Evolutionary conservation across 805 yeast species (phyloP).

Genomic region (Blastobotrys robertii): DNA sequence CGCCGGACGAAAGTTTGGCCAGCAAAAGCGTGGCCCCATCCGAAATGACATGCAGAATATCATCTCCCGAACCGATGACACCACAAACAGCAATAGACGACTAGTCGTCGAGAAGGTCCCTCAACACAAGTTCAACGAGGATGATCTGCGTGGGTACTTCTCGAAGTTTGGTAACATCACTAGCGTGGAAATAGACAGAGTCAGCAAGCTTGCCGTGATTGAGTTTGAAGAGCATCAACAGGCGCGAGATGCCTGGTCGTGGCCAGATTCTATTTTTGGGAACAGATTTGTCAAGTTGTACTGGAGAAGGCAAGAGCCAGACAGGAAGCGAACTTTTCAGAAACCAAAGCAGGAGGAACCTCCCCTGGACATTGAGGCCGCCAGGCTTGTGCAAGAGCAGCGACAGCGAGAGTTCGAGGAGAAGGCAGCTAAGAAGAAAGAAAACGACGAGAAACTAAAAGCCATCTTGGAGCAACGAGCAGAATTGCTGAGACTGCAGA

Average conservation of each 20-base stretch:
- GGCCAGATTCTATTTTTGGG: constrained; percentile 37
- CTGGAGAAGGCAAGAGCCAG: constrained; percentile 24
- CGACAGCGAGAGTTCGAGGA: constrained; percentile 35
- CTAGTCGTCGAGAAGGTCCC: constrained; percentile 38
- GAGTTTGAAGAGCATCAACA: constrained; percentile 29
- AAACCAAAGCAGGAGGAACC: constrained; percentile 12
- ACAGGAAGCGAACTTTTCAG: constrained; percentile 10
- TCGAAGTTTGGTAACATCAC: constrained; percentile 33
- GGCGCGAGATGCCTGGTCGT: constrained; percentile 36
- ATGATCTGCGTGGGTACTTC: constrained; percentile 28
- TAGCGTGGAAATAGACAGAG: constrained; percentile 23
- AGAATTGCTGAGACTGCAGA: constrained; percentile 26
- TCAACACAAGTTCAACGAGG: constrained; percentile 31
- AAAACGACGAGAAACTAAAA: constrained; percentile 26
- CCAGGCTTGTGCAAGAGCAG: constrained; percentile 29
- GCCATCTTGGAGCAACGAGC: constrained; percentile 30
- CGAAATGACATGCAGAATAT: no score
- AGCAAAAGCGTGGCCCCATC: no score
- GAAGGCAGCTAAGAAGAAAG: constrained; percentile 28
- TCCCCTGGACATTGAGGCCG: constrained; percentile 31
- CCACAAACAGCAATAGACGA: constrained; percentile 19
- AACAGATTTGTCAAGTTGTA: constrained; percentile 41
- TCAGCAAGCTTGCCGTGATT: constrained; percentile 30
- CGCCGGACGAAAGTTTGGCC: no score
- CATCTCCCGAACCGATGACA: not conserved